Evolutionary conservation across 2,329 filamentous ascomycete species (phyloP).

Genomic region (Fusarium redolens): DNA sequence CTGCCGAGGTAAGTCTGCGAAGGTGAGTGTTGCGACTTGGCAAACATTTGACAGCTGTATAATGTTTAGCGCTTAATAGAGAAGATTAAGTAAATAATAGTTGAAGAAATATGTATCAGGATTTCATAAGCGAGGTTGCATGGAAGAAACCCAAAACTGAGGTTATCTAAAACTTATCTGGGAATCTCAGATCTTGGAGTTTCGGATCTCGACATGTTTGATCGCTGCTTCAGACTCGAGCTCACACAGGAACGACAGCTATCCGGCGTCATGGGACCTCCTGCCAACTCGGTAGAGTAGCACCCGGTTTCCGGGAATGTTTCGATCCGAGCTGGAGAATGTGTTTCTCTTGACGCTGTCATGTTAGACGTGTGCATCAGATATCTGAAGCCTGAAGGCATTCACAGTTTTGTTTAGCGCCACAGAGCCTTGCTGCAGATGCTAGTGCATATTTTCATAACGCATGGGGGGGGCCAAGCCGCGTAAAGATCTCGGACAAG

Average conservation of each 20-base stretch:
- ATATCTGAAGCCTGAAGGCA: conserved; percentile 26
- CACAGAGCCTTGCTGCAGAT: neutral
- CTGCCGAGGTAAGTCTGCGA: conserved; percentile 14
- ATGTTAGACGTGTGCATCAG: conserved; percentile 36
- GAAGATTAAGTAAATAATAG: neutral
- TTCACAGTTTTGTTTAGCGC: conserved; percentile 28
- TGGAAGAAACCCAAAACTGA: conserved; percentile 19
- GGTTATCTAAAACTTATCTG: conserved; percentile 30
- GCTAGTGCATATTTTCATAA: conserved; percentile 22
- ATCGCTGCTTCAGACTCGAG: conserved; percentile 40
- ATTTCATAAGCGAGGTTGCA: neutral
- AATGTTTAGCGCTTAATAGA: conserved; percentile 10
- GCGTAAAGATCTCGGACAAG: conserved; percentile 29
- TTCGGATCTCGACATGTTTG: conserved; percentile 38
- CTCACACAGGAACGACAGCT: conserved; percentile 38
- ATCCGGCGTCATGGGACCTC: conserved; percentile 40
- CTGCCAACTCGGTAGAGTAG: conserved; percentile 26
- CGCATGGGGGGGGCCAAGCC: conserved; percentile 1
- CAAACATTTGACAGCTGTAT: conserved; percentile 21
- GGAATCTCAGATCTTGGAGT: conserved; percentile 35
- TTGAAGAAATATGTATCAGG: neutral
- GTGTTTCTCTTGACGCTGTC: conserved; percentile 29
- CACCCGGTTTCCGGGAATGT: conserved; percentile 26
- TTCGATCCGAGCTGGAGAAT: conserved; percentile 17
- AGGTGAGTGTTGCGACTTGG: conserved; percentile 24